A percentile compares a stretch with the other conserved stretches of the same genome.
These are phyloP conservation scores for Fusarium kyushuense DNA, from an alignment of 2,329 filamentous ascomycete species.

Conservation along the genomic window DNA sequence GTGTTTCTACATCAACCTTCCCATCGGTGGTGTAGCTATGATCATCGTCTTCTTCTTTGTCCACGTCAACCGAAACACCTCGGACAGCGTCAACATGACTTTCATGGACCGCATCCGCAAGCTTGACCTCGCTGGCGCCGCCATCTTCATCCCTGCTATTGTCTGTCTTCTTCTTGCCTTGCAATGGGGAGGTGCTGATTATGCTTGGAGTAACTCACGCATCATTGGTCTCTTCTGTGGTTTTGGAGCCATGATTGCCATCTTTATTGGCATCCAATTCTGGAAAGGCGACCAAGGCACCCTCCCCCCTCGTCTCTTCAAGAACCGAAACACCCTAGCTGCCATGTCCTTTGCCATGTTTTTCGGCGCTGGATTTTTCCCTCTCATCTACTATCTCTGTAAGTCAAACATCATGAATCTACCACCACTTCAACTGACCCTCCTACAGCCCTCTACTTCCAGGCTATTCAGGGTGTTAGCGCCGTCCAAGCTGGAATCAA, in stretches of 20 bases:
- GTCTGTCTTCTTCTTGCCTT: constrained; percentile 67
- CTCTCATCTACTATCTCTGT: constrained; percentile 66
- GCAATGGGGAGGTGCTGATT: constrained; percentile 67
- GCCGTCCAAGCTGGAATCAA: constrained; percentile 67
- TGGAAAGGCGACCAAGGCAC: constrained; percentile 59
- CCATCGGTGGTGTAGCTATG: constrained; percentile 62
- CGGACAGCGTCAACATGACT: constrained; percentile 51
- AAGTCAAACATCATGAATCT: constrained; percentile 37
- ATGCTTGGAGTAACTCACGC: constrained; percentile 62
- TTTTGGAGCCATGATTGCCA: constrained; percentile 57
- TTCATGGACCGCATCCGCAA: constrained; percentile 56
- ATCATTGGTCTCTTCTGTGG: constrained; percentile 66
- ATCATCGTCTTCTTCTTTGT: constrained; percentile 62
- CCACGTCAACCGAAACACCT: constrained; percentile 54
- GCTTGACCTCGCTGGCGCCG: constrained; percentile 63
- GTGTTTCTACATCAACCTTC: constrained; percentile 64
- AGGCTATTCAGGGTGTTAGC: constrained; percentile 64
- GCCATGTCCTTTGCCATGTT: constrained; percentile 61
- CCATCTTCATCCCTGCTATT: constrained; percentile 64
- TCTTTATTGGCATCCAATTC: constrained; percentile 63
- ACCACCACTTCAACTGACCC: constrained; percentile 20
- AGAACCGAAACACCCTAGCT: constrained; percentile 56
- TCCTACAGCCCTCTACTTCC: constrained; percentile 62
- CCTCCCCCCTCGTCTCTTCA: constrained; percentile 61
- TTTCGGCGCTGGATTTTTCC: constrained; percentile 65